Conservation (phyloP, 2,329 filamentous ascomycete species). For the Berkeleyomyces rouxiae region DNA sequence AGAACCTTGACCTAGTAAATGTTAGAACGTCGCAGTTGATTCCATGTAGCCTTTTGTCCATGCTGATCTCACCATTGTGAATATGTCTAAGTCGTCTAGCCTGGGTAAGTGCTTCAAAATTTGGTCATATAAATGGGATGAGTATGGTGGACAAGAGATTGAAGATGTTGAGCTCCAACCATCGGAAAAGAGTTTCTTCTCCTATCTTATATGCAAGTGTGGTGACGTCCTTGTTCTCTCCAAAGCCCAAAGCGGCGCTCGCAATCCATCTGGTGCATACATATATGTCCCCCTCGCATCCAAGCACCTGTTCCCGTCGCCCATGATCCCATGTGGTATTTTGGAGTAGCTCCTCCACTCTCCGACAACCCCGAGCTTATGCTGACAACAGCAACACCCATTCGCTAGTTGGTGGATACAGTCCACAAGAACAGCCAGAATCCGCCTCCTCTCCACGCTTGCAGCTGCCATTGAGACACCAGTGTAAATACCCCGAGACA, state of each 20-base stretch:
- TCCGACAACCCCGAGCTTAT: slow-evolving; percentile 1
- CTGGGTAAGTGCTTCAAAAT: not conserved
- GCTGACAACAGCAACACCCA: too few species aligned
- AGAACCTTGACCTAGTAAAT: slow-evolving; percentile 72
- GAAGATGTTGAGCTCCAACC: not conserved
- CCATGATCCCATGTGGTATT: not conserved
- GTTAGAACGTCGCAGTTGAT: not conserved
- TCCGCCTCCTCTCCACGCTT: not conserved
- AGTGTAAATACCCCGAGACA: not conserved
- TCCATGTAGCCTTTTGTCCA: not conserved
- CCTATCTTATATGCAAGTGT: not conserved
- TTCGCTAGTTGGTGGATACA: too few species aligned
- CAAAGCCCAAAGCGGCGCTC: too few species aligned
- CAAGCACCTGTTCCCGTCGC: not conserved
- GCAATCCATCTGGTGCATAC: not conserved
- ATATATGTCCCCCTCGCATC: not conserved
- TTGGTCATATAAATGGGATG: not conserved
- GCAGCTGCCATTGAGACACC: not conserved
- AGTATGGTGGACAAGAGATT: not conserved
- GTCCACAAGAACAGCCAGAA: too few species aligned
- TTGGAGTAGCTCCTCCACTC: not conserved
- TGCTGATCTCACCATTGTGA: slow-evolving; percentile 2
- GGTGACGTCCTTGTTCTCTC: too few species aligned
- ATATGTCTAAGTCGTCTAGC: not conserved
- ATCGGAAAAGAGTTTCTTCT: not conserved